Percentiles rank a stretch among this genome's conserved stretches.
These are phyloP conservation scores for Blakeslea trispora DNA, from an alignment of 371 early-diverging fungal genomes.

Conservation along the genomic window DNA sequence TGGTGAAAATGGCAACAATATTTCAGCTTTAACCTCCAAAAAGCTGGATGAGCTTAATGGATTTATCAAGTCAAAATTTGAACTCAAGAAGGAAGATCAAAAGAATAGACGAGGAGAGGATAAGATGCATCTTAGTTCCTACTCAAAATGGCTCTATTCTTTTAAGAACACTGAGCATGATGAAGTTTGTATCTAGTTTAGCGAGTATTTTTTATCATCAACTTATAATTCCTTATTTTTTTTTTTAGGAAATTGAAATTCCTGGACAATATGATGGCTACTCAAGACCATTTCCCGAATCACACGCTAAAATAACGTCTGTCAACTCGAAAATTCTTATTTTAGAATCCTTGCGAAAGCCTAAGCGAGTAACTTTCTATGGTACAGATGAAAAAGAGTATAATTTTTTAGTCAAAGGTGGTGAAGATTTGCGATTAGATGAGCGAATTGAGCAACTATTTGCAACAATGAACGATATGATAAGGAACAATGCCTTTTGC, in stretches of 20 bases:
- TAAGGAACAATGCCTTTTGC: slow-evolving; percentile 58
- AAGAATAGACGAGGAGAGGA: neutral
- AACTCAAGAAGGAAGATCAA: neutral
- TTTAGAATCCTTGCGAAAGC: slow-evolving; percentile 72
- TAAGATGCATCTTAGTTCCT: slow-evolving; percentile 46
- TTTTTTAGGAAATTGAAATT: slow-evolving; percentile 62
- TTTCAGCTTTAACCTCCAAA: slow-evolving; percentile 17
- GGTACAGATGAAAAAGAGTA: slow-evolving; percentile 75
- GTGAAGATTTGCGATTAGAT: slow-evolving; percentile 81
- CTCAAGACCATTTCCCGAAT: slow-evolving; percentile 47
- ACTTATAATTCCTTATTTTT: slow-evolving; percentile 1
- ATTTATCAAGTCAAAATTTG: neutral
- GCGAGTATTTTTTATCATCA: neutral
- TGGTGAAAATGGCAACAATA: slow-evolving; percentile 48
- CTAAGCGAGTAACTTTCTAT: slow-evolving; percentile 70
- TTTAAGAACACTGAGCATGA: slow-evolving; percentile 44
- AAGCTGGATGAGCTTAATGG: neutral
- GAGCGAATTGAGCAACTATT: slow-evolving; percentile 81
- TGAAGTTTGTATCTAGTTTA: slow-evolving; percentile 30
- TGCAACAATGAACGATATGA: slow-evolving; percentile 71
- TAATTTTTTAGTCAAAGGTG: slow-evolving; percentile 79
- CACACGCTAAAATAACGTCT: slow-evolving; percentile 58
- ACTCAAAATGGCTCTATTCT: slow-evolving; percentile 69
- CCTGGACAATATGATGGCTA: slow-evolving; percentile 76
- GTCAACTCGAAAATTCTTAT: slow-evolving; percentile 67